Evolutionary conservation across 352 stramenopile species (phyloP), one percentile per base, ranked within the genome.

Genomic region (Blastocystis sp.): DNA sequence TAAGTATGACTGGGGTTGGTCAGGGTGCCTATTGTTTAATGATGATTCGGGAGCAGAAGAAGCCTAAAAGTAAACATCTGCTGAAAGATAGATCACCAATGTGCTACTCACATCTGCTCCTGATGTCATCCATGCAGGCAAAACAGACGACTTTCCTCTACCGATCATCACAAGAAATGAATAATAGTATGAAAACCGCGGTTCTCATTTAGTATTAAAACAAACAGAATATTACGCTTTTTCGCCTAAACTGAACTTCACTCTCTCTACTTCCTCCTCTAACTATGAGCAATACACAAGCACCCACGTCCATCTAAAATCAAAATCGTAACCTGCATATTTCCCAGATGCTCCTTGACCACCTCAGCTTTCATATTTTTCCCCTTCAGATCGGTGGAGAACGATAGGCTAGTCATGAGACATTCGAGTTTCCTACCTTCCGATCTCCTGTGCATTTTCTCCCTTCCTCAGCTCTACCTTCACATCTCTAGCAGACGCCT

Each of bases 101-200:
- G 43, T 29, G 26, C n/a, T 26, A 13, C 15, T 20, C 13, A 20
- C 15, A 34, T 34, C 43, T 41, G 26, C 37, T 56, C 68, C 68
- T 56, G 26, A 29, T 13, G 68, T 62, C 68, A 79, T 79, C 68
- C 68, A 79, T 56, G 68, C 68, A 79, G 68, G 68, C 23, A 79
- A 34, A 56, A 79, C 43, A 13, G 68, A 79, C 18, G 68, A 79
- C 41, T 79, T 79, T 62, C 68, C 68, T 62, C 68, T 56, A 62
- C 68, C 68, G 41, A 56, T 55, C 68, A 79, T 79, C 37, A 43
- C 66, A 76, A 76, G 29, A 34, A 76, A 76, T 70, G 15, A 26
- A 59, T n/a, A 59, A 13, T n/a, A 59, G 20, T n/a, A n/a, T n/a
- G 50, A 59, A 59, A 59, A 59, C 50, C 50, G 50, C 50, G 50